phyloP scores from a whole-genome alignment of 495 filamentous ascomycete species.

The Aspergillus cavernicola region DNA sequence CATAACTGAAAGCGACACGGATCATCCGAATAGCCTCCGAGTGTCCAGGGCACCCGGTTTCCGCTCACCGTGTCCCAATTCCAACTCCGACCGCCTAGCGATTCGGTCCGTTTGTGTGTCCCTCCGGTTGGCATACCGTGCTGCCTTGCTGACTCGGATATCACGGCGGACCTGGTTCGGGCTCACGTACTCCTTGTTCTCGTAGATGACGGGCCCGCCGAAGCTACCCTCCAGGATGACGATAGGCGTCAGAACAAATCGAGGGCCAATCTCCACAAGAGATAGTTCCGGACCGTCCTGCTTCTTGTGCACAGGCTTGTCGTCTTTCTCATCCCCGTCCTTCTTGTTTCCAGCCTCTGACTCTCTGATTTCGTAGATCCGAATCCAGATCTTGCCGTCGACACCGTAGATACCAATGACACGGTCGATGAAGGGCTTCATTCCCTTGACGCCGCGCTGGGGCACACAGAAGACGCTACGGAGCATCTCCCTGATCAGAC shows the following conservation, averaged over 20 bases:
- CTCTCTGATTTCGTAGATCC: constrained; percentile 90
- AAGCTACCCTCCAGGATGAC: constrained; percentile 94
- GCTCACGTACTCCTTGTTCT: constrained; percentile 97
- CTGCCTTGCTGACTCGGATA: constrained; percentile 67
- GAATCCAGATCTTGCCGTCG: constrained; percentile 95
- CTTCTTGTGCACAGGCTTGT: constrained; percentile 33
- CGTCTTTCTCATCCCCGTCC: constrained; percentile 28
- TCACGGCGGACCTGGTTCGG: constrained; percentile 92
- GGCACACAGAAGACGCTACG: constrained; percentile 92
- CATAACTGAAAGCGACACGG: constrained; percentile 18
- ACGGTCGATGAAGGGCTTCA: constrained; percentile 94
- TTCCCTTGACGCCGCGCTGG: constrained; percentile 70
- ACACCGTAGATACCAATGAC: constrained; percentile 89
- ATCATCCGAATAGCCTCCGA: constrained; percentile 72
- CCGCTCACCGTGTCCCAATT: constrained; percentile 62
- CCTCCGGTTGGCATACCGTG: constrained; percentile 65
- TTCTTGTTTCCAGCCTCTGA: constrained; percentile 54
- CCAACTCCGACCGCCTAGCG: constrained; percentile 71
- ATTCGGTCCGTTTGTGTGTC: constrained; percentile 70
- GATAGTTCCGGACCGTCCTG: constrained; percentile 63
- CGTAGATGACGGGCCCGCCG: constrained; percentile 94
- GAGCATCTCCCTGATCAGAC: constrained; percentile 65
- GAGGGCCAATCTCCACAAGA: constrained; percentile 89
- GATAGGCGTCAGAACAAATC: constrained; percentile 93
- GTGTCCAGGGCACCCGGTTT: constrained; percentile 73